Conservation (phyloP, 805 yeast species). For the Candida incommunis region DNA sequence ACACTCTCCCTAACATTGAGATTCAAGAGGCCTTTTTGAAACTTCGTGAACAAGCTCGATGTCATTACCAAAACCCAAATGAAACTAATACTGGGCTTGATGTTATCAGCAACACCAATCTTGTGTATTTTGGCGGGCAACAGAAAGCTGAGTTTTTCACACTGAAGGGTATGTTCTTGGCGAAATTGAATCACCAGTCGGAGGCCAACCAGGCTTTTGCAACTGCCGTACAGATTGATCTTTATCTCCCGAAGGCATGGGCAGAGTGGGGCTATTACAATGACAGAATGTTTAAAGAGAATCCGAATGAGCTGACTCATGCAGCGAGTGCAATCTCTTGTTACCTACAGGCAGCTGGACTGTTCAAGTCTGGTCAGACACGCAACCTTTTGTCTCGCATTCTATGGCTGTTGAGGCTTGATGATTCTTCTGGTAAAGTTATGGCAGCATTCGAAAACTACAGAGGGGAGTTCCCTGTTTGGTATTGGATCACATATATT, state of each 20-base stretch:
- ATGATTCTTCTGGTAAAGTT: constrained; percentile 68
- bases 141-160: constrained; percentile 98
- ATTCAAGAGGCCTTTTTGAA: constrained; percentile 96
- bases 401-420: constrained; percentile 84
- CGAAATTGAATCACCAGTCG: constrained; percentile 76
- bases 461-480: constrained; percentile 92
- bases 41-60: constrained; percentile 91
- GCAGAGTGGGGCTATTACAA: constrained; percentile 98
- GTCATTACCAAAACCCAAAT: constrained; percentile 83
- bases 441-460: constrained; percentile 82
- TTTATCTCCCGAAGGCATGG: constrained; percentile 95
- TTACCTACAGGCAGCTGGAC: constrained; percentile 93
- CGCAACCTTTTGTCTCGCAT: constrained; percentile 79
- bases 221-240: constrained; percentile 91
- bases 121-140: constrained; percentile 91
- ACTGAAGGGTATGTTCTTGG: constrained; percentile 93
- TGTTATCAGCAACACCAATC: constrained; percentile 89
- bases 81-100: constrained; percentile 92
- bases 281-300: constrained; percentile 74
- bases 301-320: constrained; percentile 61
- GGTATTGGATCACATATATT: constrained; percentile 98
- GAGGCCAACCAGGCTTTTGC: constrained; percentile 98
- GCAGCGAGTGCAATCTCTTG: constrained; percentile 94
- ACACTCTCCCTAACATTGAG: constrained; percentile 92
- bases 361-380: constrained; percentile 85